phyloP scores from a whole-genome alignment of 345 rosid species.

The Linum usitatissimum region DNA sequence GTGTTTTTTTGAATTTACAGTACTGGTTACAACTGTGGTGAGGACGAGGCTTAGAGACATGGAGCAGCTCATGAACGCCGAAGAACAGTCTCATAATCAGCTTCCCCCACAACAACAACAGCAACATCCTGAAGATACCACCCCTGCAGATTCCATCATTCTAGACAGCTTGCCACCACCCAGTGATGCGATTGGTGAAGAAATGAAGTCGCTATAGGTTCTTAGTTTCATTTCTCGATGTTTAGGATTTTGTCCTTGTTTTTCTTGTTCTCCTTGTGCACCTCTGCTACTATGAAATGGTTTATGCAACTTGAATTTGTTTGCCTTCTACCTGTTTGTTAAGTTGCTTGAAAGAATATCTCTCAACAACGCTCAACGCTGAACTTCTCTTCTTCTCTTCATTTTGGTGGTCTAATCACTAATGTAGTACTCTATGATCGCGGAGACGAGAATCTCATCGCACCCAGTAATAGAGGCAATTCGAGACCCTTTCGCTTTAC shows the following conservation, averaged over 20 bases:
- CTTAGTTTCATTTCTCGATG: neutral
- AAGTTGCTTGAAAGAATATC: neutral
- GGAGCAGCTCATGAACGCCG: conserved; percentile 39
- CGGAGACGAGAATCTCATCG: too few relatives aligned
- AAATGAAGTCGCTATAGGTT: neutral
- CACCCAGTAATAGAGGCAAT: neutral
- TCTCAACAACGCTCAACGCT: neutral
- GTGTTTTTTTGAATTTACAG: conserved; percentile 22
- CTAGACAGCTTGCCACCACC: neutral
- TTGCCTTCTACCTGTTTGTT: neutral
- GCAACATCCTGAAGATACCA: conserved; percentile 5
- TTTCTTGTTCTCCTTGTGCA: too few relatives aligned
- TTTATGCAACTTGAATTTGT: neutral
- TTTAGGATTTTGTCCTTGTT: neutral
- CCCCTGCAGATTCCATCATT: neutral
- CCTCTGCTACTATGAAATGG: neutral
- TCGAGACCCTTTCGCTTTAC: neutral
- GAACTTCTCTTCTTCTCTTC: neutral
- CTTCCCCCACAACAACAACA: conserved; percentile 2
- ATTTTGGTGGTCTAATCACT: too few relatives aligned
- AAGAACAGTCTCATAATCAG: conserved; percentile 16
- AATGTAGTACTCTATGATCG: too few relatives aligned
- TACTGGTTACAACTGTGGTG: conserved; percentile 57
- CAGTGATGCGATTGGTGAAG: neutral
- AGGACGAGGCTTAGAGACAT: conserved; percentile 59